Evolutionary conservation across 192 early-diverging fungal genomes (phyloP).

Genomic region (Podochytrium sp.): DNA sequence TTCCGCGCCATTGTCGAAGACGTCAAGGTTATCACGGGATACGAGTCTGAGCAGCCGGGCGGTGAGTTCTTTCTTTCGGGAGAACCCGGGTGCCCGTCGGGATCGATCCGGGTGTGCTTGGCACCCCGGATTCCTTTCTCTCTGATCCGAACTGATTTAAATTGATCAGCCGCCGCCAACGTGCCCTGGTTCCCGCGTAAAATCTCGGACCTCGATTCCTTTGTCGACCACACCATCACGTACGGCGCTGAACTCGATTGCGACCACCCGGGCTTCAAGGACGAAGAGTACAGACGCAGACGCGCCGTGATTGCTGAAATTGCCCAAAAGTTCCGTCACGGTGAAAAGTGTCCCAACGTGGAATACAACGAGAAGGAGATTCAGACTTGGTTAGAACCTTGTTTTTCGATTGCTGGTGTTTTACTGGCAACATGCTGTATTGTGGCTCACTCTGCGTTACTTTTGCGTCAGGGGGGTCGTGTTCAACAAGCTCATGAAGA

Average conservation of each 20-base stretch:
- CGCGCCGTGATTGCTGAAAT: conserved; percentile 81
- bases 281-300: conserved; percentile 81
- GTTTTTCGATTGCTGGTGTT: neutral
- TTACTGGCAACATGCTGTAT: neutral
- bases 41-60: conserved; percentile 38
- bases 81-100: too few species aligned
- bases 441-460: too few species aligned
- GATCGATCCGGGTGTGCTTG: too few species aligned
- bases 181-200: conserved; percentile 96
- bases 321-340: conserved; percentile 79
- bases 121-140: too few species aligned
- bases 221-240: conserved; percentile 89
- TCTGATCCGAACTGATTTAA: too few species aligned
- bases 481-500: conserved; percentile 70
- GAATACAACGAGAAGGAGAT: conserved; percentile 81
- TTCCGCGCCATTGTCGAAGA: conserved; percentile 69
- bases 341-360: conserved; percentile 77
- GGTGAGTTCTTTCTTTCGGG: neutral
- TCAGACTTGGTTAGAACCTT: conserved; percentile 65
- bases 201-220: conserved; percentile 87
- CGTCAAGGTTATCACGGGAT: conserved; percentile 67
- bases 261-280: conserved; percentile 93
- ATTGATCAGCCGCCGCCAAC: neutral
- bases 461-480: conserved; percentile 39
- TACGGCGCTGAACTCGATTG: conserved; percentile 76